Conservation (phyloP, 148 eudicot genomes). For the Rhododendron simsii region DNA sequence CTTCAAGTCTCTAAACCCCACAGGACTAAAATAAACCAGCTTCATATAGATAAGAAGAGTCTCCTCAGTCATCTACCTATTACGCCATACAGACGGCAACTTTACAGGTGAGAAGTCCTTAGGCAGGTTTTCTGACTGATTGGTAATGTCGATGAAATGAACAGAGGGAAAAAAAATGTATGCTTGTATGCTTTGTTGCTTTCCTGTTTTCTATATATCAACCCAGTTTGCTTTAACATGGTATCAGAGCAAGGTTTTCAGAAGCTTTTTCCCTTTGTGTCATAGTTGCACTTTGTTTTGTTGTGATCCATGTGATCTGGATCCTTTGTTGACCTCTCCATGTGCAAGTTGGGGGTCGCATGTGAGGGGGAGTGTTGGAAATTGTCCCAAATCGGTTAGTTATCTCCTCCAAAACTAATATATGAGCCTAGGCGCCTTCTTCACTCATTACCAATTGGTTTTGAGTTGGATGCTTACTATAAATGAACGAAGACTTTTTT, state of each 20-base stretch:
- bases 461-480: neutral
- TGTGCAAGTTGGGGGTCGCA: no score
- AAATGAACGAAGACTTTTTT: neutral
- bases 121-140: neutral
- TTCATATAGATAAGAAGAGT: neutral
- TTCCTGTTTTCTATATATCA: no score
- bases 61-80: neutral
- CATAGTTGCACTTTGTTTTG: no score
- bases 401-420: no score
- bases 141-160: neutral
- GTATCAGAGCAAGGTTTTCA: no score
- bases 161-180: neutral
- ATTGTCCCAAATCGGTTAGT: no score
- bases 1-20: neutral
- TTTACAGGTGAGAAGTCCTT: neutral
- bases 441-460: no score
- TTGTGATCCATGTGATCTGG: no score
- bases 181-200: neutral
- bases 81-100: neutral
- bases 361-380: no score
- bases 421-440: no score
- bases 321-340: no score
- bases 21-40: neutral
- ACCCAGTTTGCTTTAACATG: neutral
- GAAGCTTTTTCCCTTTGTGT: no score